A percentile compares a stretch with the other conserved stretches of the same genome.
These are phyloP conservation scores for Trichoderma semiorbis DNA, from an alignment of 2,329 filamentous ascomycete species.

Conservation along the genomic window DNA sequence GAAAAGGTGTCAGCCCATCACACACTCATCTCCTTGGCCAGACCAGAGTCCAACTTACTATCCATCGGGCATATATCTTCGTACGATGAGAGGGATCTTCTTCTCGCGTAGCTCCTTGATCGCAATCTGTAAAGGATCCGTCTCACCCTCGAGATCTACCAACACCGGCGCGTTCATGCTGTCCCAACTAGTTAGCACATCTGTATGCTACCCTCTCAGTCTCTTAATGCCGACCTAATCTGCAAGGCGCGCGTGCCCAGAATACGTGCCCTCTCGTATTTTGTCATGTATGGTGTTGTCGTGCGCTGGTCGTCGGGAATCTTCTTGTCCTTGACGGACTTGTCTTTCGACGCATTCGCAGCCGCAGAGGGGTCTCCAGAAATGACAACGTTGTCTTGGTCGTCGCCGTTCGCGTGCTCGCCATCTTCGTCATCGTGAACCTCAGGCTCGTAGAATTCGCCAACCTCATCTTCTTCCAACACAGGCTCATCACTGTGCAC, in stretches of 20 bases:
- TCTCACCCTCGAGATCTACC: conserved; percentile 95
- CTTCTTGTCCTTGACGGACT: conserved; percentile 73
- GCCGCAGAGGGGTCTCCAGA: conserved; percentile 61
- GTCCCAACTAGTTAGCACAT: conserved; percentile 21
- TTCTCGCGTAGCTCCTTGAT: conserved; percentile 97
- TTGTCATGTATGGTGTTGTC: conserved; percentile 98
- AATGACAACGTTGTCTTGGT: conserved; percentile 57
- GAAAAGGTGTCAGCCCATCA: conserved; percentile 20
- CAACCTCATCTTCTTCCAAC: conserved; percentile 67
- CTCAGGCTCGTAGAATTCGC: conserved; percentile 55
- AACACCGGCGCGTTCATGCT: conserved; percentile 98
- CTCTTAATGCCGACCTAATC: conserved; percentile 73
- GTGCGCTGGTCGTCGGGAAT: conserved; percentile 83
- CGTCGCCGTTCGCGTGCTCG: conserved; percentile 51
- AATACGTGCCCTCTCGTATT: conserved; percentile 94
- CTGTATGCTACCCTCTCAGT: conserved; percentile 5
- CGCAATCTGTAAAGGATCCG: conserved; percentile 93
- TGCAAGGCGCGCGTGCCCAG: conserved; percentile 90
- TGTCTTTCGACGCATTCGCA: conserved; percentile 54
- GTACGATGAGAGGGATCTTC: conserved; percentile 94
- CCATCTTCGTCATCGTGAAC: conserved; percentile 52
- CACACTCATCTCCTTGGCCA: not conserved
- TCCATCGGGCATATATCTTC: conserved; percentile 94
- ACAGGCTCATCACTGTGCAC: conserved; percentile 62
- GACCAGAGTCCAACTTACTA: conserved; percentile 59